Conservation (phyloP, 2,329 filamentous ascomycete species). For the Bertia moriformis region DNA sequence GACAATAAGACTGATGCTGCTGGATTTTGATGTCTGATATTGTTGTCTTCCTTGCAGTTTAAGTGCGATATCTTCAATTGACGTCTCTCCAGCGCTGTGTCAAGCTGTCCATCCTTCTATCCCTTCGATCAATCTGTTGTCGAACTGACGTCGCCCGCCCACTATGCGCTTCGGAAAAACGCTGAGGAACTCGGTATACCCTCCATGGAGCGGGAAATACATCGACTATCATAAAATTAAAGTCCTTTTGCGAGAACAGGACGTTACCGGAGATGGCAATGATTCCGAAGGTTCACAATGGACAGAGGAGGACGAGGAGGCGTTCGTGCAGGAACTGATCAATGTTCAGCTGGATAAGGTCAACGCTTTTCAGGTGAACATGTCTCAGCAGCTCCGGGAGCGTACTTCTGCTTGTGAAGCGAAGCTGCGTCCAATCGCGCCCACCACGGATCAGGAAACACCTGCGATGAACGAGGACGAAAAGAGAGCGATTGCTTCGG, state of each 20-base stretch:
- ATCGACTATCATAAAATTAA: conserved; percentile 58
- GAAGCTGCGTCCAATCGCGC: conserved; percentile 33
- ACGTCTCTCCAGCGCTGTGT: too few relatives aligned
- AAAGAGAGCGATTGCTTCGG: neutral
- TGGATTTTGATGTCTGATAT: too few relatives aligned
- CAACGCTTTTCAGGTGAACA: conserved; percentile 47
- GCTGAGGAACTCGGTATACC: conserved; percentile 41
- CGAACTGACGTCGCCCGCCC: too few relatives aligned
- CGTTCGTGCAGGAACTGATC: conserved; percentile 52
- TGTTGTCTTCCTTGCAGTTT: too few relatives aligned
- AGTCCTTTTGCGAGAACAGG: conserved; percentile 45
- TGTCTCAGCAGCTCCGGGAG: conserved; percentile 43
- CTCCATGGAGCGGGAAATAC: conserved; percentile 53
- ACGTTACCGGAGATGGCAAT: conserved; percentile 13
- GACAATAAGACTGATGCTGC: too few relatives aligned
- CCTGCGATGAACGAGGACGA: conserved; percentile 7
- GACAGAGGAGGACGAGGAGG: conserved; percentile 53
- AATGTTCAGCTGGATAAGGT: conserved; percentile 58
- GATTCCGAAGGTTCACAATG: conserved; percentile 28
- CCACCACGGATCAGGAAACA: conserved; percentile 12
- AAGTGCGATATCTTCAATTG: too few relatives aligned
- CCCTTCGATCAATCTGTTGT: too few relatives aligned
- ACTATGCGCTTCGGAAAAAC: conserved; percentile 54
- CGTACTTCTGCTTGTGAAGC: conserved; percentile 30
- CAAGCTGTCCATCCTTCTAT: too few relatives aligned